Conservation (phyloP, 2,329 filamentous ascomycete genomes). For the Pseudofabraea citricarpa region DNA sequence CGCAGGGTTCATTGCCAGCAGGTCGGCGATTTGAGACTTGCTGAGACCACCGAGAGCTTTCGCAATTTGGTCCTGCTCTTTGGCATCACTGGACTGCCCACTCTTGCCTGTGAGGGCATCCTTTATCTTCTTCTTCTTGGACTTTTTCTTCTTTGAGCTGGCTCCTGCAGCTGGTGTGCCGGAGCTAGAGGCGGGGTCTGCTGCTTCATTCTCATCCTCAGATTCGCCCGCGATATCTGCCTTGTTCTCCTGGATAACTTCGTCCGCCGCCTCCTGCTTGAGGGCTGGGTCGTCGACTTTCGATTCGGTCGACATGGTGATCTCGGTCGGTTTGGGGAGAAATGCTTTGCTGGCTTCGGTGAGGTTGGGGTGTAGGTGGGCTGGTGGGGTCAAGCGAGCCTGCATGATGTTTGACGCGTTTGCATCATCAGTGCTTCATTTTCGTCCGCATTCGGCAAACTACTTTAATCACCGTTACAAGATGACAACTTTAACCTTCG, state of each 20-base stretch:
- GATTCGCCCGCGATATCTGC: conserved; percentile 38
- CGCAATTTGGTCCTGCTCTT: conserved; percentile 45
- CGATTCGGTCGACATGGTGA: conserved; percentile 56
- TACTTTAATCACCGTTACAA: too few relatives aligned
- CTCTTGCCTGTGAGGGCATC: conserved; percentile 29
- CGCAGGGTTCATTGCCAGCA: conserved; percentile 69
- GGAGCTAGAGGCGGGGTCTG: conserved; percentile 24
- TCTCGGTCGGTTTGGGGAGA: conserved; percentile 5
- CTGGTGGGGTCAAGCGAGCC: conserved; percentile 12
- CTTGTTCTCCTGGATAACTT: conserved; percentile 14
- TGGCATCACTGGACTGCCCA: conserved; percentile 3
- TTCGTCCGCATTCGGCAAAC: too few relatives aligned
- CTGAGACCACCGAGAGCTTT: conserved; percentile 41
- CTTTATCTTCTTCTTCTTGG: conserved; percentile 58
- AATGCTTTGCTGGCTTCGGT: conserved; percentile 1
- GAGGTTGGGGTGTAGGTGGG: conserved; percentile 3
- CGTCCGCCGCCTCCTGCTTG: conserved; percentile 37
- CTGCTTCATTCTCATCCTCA: conserved; percentile 38
- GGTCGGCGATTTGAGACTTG: conserved; percentile 54
- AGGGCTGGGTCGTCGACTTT: conserved; percentile 52
- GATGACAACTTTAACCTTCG: too few relatives aligned
- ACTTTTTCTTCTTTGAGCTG: conserved; percentile 54
- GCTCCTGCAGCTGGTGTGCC: conserved; percentile 24
- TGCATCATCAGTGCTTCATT: too few relatives aligned
- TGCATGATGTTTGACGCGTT: too few relatives aligned